These are phyloP conservation scores for Hypoxylon sp. DNA, from an alignment of 2,329 filamentous ascomycete genomes.

Conservation along the genomic window DNA sequence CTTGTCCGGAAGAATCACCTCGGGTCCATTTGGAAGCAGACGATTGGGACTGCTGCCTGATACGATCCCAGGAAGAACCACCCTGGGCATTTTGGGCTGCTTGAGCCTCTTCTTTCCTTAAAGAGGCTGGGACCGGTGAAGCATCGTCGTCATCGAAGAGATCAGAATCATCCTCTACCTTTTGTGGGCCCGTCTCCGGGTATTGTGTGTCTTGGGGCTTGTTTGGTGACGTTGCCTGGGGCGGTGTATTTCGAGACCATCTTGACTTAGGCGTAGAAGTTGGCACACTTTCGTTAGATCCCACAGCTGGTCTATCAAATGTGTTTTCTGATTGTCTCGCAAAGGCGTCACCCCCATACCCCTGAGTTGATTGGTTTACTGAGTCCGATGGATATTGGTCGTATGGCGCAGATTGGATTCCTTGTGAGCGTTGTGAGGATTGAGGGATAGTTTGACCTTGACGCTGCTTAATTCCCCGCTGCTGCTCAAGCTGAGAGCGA, in stretches of 20 bases:
- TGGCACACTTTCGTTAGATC: neutral
- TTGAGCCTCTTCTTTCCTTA: slow-evolving; percentile 35
- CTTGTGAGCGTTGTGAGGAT: neutral
- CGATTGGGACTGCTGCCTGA: slow-evolving; percentile 50
- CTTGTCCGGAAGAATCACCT: slow-evolving; percentile 44
- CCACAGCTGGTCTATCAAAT: slow-evolving; percentile 6
- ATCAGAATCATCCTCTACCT: slow-evolving; percentile 31
- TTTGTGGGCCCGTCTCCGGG: slow-evolving; percentile 10
- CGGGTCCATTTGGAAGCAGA: slow-evolving; percentile 30
- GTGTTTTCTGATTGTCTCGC: slow-evolving; percentile 6
- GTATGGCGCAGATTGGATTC: neutral
- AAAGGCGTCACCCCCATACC: slow-evolving; percentile 13
- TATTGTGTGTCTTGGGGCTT: slow-evolving; percentile 1
- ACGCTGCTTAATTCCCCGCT: neutral
- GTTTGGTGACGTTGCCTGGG: slow-evolving; percentile 7
- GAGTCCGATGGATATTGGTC: slow-evolving; percentile 1
- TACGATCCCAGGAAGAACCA: slow-evolving; percentile 56
- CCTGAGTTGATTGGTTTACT: neutral
- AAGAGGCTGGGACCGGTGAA: slow-evolving; percentile 53
- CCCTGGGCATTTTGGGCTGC: slow-evolving; percentile 31
- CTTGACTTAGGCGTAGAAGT: slow-evolving; percentile 13
- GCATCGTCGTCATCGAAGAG: slow-evolving; percentile 51
- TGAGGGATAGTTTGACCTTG: slow-evolving; percentile 6
- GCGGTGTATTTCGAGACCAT: slow-evolving; percentile 17
- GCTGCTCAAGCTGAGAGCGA: slow-evolving; percentile 23